Evolutionary conservation across 2,329 filamentous ascomycete species (phyloP).

Genomic region (Colletotrichum tabaci): DNA sequence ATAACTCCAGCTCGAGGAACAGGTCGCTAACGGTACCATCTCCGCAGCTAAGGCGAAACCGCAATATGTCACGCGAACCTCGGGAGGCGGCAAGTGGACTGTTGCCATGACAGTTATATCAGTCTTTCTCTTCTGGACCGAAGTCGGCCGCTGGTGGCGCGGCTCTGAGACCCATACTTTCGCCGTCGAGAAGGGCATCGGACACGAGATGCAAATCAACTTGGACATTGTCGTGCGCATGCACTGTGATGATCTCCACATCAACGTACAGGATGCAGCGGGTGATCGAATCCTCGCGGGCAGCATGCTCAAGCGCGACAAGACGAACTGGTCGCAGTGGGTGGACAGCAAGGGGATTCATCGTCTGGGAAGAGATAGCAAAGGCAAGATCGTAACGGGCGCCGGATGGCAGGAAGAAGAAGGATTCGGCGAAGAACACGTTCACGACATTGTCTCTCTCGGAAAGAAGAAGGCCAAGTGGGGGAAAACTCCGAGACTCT

Average conservation of each 20-base stretch:
- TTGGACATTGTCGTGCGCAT: conserved; percentile 93
- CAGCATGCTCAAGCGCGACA: conserved; percentile 79
- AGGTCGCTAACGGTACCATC: conserved; percentile 43
- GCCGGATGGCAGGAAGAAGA: conserved; percentile 77
- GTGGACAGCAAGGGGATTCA: conserved; percentile 78
- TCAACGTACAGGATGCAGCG: conserved; percentile 97
- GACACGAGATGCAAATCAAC: conserved; percentile 92
- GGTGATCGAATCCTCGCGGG: conserved; percentile 92
- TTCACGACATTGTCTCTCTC: conserved; percentile 89
- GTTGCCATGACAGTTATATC: conserved; percentile 84
- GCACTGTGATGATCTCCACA: conserved; percentile 88
- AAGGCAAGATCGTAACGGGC: conserved; percentile 70
- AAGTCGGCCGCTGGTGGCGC: conserved; percentile 86
- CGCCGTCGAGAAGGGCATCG: conserved; percentile 91
- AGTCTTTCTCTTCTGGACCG: conserved; percentile 80
- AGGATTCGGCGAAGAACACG: conserved; percentile 84
- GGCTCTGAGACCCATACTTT: conserved; percentile 92
- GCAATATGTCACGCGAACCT: conserved; percentile 88
- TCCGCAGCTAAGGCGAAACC: conserved; percentile 91
- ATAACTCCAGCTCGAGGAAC: too few relatives aligned
- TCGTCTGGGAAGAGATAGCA: conserved; percentile 68
- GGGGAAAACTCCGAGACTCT: conserved; percentile 81
- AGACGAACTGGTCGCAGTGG: conserved; percentile 88
- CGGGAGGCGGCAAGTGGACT: conserved; percentile 94
- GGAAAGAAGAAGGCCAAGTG: conserved; percentile 75